Evolutionary conservation across 805 yeast species (phyloP), one percentile per base, ranked within the genome.

Genomic region (Starmerella etchellsii): DNA sequence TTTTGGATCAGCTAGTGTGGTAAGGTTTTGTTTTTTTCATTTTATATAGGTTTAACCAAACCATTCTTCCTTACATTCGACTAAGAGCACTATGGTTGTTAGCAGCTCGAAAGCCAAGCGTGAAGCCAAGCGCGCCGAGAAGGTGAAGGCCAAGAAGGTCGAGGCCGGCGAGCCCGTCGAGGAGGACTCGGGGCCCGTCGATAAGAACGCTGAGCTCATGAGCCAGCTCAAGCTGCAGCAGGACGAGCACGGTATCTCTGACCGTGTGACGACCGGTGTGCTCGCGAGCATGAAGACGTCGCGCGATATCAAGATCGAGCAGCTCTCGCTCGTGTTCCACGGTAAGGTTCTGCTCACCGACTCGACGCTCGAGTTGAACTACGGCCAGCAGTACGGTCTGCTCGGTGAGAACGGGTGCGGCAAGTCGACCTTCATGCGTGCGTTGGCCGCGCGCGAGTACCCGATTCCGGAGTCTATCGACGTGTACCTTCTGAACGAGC

Each of bases 351-450:
- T 91, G 60, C 73, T 88, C 54, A 95, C 84, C 66, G 97, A 91
- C 65, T 80, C 96, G 30, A 71, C 70, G 36, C 67, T 91, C 54
- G 98, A 91, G 69, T 75, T 91, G 65, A 91, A 91, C 68, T 88
- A 78, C 64, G 98, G 97, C 61, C 81, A 96, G 69, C 79, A 95
- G 66, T 91, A 91, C 62, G 98, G 98, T 68, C 71, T 91, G 48
- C 72, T 91, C 59, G 98, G 98, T 58, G 97, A 87, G 66, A 91
- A 91, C 64, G 98, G 98, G 52, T 91, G 97, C 69, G 98, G 98
- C 69, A 91, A 91, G 67, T 85, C 96, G 36, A 91, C 98, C 20
- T 78, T 91, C 56, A 68, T 91, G 61, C 83, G 83, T 64, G 81
- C 97, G 31, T 64, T 91, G 55, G 96, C 97, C 44, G 93, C 94